Percentiles rank a stretch among this genome's conserved stretches.
phyloP scores from a whole-genome alignment of 2,329 filamentous ascomycete species.

The Sclerotinia nivalis region DNA sequence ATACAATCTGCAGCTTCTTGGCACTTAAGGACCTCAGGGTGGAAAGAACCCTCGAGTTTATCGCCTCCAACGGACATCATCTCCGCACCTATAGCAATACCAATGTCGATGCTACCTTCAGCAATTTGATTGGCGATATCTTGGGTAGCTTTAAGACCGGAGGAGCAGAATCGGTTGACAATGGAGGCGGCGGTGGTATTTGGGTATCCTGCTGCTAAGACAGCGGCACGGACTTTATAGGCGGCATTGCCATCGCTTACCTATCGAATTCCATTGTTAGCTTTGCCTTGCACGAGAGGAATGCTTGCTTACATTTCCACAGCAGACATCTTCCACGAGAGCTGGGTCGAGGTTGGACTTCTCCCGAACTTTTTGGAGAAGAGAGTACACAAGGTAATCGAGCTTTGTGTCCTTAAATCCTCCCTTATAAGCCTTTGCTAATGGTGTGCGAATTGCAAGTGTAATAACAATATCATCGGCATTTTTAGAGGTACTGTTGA shows the following conservation, averaged over 20 bases:
- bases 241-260: constrained; percentile 82
- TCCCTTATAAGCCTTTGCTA: constrained; percentile 86
- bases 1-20: constrained; percentile 83
- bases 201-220: constrained; percentile 89
- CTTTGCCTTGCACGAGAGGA: background rate
- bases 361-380: constrained; percentile 73
- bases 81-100: constrained; percentile 86
- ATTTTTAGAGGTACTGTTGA: constrained; percentile 78
- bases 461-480: constrained; percentile 97
- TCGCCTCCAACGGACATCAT: constrained; percentile 79
- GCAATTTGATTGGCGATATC: constrained; percentile 90
- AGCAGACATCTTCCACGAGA: constrained; percentile 84
- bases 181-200: constrained; percentile 81
- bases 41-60: constrained; percentile 69
- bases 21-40: constrained; percentile 70
- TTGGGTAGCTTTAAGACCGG: constrained; percentile 90
- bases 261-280: constrained; percentile 45
- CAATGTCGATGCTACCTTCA: constrained; percentile 78
- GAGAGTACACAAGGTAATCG: constrained; percentile 80
- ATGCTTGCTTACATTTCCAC: constrained; percentile 73
- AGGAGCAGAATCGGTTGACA: constrained; percentile 96
- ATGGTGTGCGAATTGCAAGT: constrained; percentile 82
- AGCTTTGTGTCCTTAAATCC: constrained; percentile 92
- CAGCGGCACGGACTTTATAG: constrained; percentile 86
- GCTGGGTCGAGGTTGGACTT: constrained; percentile 76